A percentile compares a stretch with the other conserved stretches of the same genome.
Evolutionary conservation across 495 filamentous ascomycete species (phyloP).

Genomic region (Rostrohypoxylon terebratum): DNA sequence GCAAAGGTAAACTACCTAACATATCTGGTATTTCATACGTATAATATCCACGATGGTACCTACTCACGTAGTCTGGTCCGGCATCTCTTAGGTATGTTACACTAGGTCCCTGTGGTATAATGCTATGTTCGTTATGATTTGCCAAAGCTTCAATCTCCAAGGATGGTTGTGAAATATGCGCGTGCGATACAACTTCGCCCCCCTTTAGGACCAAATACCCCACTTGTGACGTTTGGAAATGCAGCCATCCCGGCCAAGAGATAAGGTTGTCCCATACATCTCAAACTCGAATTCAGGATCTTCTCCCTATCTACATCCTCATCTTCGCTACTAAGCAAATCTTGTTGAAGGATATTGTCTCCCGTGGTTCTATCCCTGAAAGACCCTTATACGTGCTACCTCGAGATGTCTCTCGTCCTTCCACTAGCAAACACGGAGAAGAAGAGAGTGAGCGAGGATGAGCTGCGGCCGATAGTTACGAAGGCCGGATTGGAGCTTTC

Average conservation of each 20-base stretch:
- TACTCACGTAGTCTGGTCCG: background rate
- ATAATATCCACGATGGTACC: too few relatives aligned
- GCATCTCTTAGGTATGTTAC: background rate
- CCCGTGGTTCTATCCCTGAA: background rate
- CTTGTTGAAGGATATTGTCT: background rate
- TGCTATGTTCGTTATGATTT: background rate
- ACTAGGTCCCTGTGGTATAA: background rate
- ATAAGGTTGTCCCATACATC: background rate
- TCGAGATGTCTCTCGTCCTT: conserved; percentile 29
- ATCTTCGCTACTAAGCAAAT: background rate
- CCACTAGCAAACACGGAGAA: background rate
- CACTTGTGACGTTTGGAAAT: background rate
- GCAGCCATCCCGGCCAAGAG: background rate
- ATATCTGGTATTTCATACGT: background rate
- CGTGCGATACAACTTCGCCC: background rate
- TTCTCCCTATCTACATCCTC: background rate
- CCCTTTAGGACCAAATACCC: conserved; percentile 4
- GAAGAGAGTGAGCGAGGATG: conserved; percentile 22
- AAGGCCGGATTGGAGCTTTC: conserved; percentile 42
- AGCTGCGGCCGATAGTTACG: conserved; percentile 33
- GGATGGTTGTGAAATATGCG: background rate
- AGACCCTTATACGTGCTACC: background rate
- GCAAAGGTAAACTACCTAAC: background rate
- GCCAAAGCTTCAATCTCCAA: background rate
- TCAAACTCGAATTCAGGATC: background rate